These are phyloP conservation scores for Trichomonascaceae sp. DNA, from an alignment of 1,139 yeast genomes.

Conservation along the genomic window DNA sequence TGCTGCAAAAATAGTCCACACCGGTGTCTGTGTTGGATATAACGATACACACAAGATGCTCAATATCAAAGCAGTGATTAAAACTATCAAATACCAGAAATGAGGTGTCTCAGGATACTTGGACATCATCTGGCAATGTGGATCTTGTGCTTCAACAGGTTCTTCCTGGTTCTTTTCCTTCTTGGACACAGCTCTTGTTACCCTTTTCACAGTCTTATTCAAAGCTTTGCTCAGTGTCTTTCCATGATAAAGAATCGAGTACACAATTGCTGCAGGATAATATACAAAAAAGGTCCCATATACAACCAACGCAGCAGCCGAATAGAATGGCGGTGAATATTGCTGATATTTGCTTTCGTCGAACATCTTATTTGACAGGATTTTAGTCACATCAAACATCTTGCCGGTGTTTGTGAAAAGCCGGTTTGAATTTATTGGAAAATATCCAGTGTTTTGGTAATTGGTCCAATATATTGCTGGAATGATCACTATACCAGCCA, in stretches of 20 bases:
- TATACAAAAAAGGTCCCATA: constrained; percentile 31
- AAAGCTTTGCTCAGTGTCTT: constrained; percentile 9
- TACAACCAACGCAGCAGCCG: constrained; percentile 38
- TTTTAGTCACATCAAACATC: constrained; percentile 37
- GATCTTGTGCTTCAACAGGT: constrained; percentile 19
- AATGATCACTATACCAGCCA: constrained; percentile 40
- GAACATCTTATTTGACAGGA: constrained; percentile 37
- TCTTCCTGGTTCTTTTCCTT: neutral
- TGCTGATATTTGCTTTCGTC: constrained; percentile 28
- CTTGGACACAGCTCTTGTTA: neutral
- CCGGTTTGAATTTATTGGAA: constrained; percentile 50
- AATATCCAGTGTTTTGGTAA: constrained; percentile 45
- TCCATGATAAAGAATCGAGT: constrained; percentile 38
- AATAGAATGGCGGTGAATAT: constrained; percentile 45
- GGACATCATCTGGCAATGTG: constrained; percentile 52
- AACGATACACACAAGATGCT: constrained; percentile 43
- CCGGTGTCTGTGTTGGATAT: constrained; percentile 40
- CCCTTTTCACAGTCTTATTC: neutral
- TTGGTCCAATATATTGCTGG: constrained; percentile 46
- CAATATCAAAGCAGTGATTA: constrained; percentile 41
- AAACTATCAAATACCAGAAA: constrained; percentile 45
- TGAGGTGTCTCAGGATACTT: constrained; percentile 56
- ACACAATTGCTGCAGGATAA: constrained; percentile 41
- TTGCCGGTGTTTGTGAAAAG: constrained; percentile 46
- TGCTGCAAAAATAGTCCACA: constrained; percentile 51